These are phyloP conservation scores for Myriosclerotinia duriaeana DNA, from an alignment of 2,329 filamentous ascomycete genomes.

Conservation along the genomic window DNA sequence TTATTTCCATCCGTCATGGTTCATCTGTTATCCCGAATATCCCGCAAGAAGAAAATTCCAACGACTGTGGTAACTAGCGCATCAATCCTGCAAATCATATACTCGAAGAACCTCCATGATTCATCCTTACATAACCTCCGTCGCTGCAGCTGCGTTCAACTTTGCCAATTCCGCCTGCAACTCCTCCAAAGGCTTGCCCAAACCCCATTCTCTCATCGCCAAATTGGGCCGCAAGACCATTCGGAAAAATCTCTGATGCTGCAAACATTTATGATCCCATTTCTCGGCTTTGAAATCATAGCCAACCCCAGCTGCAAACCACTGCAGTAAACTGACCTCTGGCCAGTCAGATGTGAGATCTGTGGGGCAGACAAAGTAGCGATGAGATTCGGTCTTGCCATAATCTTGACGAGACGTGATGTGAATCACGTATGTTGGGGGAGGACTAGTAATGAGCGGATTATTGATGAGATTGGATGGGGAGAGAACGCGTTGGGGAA, in stretches of 20 bases:
- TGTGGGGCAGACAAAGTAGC: constrained; percentile 36
- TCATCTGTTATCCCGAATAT: background rate
- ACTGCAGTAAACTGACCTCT: constrained; percentile 33
- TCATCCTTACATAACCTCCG: background rate
- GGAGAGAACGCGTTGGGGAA: constrained; percentile 28
- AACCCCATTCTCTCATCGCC: constrained; percentile 25
- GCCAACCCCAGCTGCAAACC: constrained; percentile 34
- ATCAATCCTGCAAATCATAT: background rate
- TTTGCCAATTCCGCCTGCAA: constrained; percentile 13
- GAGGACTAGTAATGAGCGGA: constrained; percentile 27
- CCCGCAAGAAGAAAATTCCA: constrained; percentile 4
- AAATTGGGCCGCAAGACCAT: constrained; percentile 37
- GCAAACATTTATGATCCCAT: constrained; percentile 37
- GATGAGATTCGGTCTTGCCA: constrained; percentile 35
- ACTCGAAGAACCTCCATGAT: background rate
- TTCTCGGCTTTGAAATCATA: constrained; percentile 36
- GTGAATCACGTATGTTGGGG: constrained; percentile 35
- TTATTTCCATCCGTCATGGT: background rate
- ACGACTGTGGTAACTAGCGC: too few species aligned
- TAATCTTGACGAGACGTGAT: constrained; percentile 35
- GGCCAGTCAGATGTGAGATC: constrained; percentile 33
- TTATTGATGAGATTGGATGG: constrained; percentile 33
- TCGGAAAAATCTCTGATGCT: constrained; percentile 34
- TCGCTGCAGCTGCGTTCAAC: constrained; percentile 1
- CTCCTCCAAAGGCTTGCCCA: constrained; percentile 18